These are phyloP conservation scores for Leccinum disarticulatum DNA, from an alignment of 768 basidiomycete genomes.

Conservation along the genomic window DNA sequence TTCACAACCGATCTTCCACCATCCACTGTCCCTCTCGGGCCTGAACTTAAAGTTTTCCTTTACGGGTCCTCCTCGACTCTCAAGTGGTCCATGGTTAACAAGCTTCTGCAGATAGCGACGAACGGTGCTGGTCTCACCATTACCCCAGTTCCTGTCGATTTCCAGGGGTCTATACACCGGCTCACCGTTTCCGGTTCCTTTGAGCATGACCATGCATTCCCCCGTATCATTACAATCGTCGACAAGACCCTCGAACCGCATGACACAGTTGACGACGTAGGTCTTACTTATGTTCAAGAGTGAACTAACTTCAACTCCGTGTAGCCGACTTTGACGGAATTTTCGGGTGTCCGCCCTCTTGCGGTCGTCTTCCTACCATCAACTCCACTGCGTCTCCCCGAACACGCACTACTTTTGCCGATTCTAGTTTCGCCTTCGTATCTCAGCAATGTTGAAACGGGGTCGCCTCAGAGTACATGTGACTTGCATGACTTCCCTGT, in stretches of 20 bases:
- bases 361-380: constrained; percentile 69
- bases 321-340: constrained; percentile 42
- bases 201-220: constrained; percentile 27
- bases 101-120: constrained; percentile 56
- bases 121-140: constrained; percentile 35
- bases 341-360: constrained; percentile 51
- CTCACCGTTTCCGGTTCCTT: constrained; percentile 29
- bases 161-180: constrained; percentile 24
- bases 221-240: constrained; percentile 37
- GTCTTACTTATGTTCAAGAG: constrained; percentile 19
- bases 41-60: constrained; percentile 61
- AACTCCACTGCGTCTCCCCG: constrained; percentile 34
- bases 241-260: constrained; percentile 34
- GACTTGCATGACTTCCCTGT: constrained; percentile 42
- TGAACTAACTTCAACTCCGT: constrained; percentile 31
- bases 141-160: constrained; percentile 19
- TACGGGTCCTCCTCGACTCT: constrained; percentile 59
- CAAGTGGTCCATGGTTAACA: constrained; percentile 63
- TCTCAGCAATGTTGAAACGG: constrained; percentile 26
- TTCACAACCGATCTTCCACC: constrained; percentile 35
- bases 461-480: constrained; percentile 42
- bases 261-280: constrained; percentile 27
- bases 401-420: constrained; percentile 58
- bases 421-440: constrained; percentile 39
- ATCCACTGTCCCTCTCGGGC: constrained; percentile 24